Base-by-base conservation (phyloP, 1,284 basidiomycete species). In the Sanghuangporus baumii region DNA sequence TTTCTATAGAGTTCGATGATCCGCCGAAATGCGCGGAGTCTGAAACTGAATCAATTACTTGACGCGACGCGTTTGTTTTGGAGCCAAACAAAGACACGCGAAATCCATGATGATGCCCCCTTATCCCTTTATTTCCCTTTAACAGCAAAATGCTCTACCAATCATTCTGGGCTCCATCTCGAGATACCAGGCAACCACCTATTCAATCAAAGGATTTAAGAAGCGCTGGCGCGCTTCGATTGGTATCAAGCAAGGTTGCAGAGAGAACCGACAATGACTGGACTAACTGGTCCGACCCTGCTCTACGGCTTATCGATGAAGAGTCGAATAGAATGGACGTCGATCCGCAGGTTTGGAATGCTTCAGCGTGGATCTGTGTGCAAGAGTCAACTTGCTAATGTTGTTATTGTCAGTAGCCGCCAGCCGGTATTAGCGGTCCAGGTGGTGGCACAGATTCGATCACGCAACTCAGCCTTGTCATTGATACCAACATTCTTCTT, bases 401-500 rank as follows among this genome's bases (percentile, higher is more conserved):
- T 36, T 2, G 5, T 4, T 31, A 48, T 23, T 26, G 23, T 52
- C n/a, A 57, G 46, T 50, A 59, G 51, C 43, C 23, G n/a, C 26
- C 52, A 48, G 46, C 16, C 36, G n/a, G 31, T 16, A 14, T 48
- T 18, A n/a, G 59, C n/a, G 20, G 52, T 3, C 36, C 16, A 16
- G 31, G 16, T 46, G 16, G 16, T 18, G 38, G 40, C 12, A 23
- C 56, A 26, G 12, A 18, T 26, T 51, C 12, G 26, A 23, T 14
- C 46, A 31, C 50, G 31, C 20, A 55, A 16, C 73, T 76, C 14
- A 82, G 80, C 67, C 69, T 91, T 50, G 80, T 91, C 18, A 69
- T 89, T 40, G 89, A 91, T 70, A 91, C 89, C 31, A 91, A 91
- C 68, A 81, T 91, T 64, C 74, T 91, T 16, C 73, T 91, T 64